Conservation (phyloP, 331 rosid genomes). For the Pyracantha coccinea region DNA sequence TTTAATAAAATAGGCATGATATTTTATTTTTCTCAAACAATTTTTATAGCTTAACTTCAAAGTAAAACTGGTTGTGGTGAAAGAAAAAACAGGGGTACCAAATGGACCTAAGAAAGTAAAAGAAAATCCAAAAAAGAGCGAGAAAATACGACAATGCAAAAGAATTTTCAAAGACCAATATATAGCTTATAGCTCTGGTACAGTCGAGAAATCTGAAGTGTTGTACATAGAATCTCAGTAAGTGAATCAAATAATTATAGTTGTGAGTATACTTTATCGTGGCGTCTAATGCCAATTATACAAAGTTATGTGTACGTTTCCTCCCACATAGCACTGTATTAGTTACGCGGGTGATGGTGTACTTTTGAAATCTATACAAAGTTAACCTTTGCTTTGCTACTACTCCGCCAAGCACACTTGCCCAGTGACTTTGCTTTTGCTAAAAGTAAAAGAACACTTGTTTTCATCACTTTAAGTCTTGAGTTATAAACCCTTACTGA, state of each 20-base stretch:
- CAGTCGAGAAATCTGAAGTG: background rate
- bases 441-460: background rate
- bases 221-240: background rate
- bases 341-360: background rate
- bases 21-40: too few species aligned
- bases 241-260: background rate
- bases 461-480: background rate
- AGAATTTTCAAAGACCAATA: background rate
- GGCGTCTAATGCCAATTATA: accelerated
- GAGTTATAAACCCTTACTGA: background rate
- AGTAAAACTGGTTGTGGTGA: too few species aligned
- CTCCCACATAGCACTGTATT: accelerated
- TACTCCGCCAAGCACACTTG: background rate
- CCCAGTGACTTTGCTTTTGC: background rate
- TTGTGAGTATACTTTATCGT: too few species aligned
- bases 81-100: too few species aligned
- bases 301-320: too few species aligned
- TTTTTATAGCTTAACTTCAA: too few species aligned
- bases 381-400: background rate
- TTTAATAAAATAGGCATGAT: too few species aligned
- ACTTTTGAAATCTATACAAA: too few species aligned
- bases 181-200: background rate
- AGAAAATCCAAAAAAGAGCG: background rate
- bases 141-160: background rate
- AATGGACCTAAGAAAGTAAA: background rate